A percentile compares a stretch with the other conserved stretches of the same genome.
Conservation (phyloP, 306 rosid species). For the Medicago truncatula region MtrunA17r5.0-ANR NC_053046.1:6718501-6719000, state of each 20-base stretch:
- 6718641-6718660: slow-evolving; percentile 47
- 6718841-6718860: slow-evolving; percentile 24
- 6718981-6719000: slow-evolving; percentile 71
- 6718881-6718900: slow-evolving; percentile 99
- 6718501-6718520: not conserved
- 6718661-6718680: slow-evolving; percentile 25
- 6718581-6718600: slow-evolving; percentile 98
- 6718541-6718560: slow-evolving; percentile 86
- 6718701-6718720: not conserved
- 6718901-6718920: slow-evolving; percentile 92
- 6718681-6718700: slow-evolving; percentile 19
- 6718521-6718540: slow-evolving; percentile 32
- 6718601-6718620: slow-evolving; percentile 91
- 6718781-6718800: slow-evolving; percentile 8
- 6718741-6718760: slow-evolving; percentile 18
- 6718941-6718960: slow-evolving; percentile 95
- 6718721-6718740: slow-evolving; percentile 10
- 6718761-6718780: not conserved
- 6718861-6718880: slow-evolving; percentile 37
- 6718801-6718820: slow-evolving; percentile 9
- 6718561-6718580: slow-evolving; percentile 96
- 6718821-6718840: slow-evolving; percentile 7
- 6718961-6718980: slow-evolving; percentile 85
- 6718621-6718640: slow-evolving; percentile 96
- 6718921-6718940: slow-evolving; percentile 87